A percentile compares a stretch with the other conserved stretches of the same genome.
Evolutionary conservation across 2,329 filamentous ascomycete species (phyloP).

Genomic region (Madurella fahalii): DNA sequence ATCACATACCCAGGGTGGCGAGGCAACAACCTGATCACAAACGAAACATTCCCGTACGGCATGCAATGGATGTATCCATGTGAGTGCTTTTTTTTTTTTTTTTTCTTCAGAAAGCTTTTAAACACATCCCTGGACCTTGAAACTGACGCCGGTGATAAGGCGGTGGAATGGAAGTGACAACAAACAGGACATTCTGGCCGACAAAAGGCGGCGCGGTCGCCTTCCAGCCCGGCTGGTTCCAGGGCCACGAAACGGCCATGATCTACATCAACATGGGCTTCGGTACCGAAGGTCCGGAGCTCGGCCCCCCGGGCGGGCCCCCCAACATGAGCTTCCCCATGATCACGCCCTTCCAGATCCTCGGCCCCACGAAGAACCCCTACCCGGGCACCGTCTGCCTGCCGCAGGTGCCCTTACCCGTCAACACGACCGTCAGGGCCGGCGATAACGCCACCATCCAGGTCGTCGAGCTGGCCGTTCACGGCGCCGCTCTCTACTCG

Average conservation of each 20-base stretch:
- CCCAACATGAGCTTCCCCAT: constrained; percentile 84
- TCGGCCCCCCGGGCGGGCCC: constrained; percentile 48
- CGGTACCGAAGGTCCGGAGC: constrained; percentile 60
- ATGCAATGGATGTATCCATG: constrained; percentile 97
- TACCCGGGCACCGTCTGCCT: constrained; percentile 87
- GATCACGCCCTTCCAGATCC: constrained; percentile 74
- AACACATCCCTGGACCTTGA: not conserved
- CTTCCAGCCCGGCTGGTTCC: constrained; percentile 94
- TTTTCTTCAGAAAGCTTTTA: not conserved
- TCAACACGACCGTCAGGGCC: constrained; percentile 62
- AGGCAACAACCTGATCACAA: constrained; percentile 80
- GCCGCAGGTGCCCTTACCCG: constrained; percentile 81
- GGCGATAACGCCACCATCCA: constrained; percentile 94
- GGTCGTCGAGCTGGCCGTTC: constrained; percentile 74
- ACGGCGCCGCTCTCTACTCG: constrained; percentile 79
- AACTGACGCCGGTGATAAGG: constrained; percentile 47
- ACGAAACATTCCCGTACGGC: constrained; percentile 75
- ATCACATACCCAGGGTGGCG: constrained; percentile 83
- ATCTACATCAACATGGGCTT: constrained; percentile 91
- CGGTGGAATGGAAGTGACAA: constrained; percentile 72
- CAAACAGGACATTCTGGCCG: constrained; percentile 90
- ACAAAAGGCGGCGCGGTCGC: constrained; percentile 80
- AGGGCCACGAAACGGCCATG: constrained; percentile 75
- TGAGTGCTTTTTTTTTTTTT: too few species aligned
- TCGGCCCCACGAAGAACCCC: constrained; percentile 75